Evolutionary conservation across 441 rosid species (phyloP), one percentile per base, ranked within the genome.

Genomic region (Populus hybrid): DNA sequence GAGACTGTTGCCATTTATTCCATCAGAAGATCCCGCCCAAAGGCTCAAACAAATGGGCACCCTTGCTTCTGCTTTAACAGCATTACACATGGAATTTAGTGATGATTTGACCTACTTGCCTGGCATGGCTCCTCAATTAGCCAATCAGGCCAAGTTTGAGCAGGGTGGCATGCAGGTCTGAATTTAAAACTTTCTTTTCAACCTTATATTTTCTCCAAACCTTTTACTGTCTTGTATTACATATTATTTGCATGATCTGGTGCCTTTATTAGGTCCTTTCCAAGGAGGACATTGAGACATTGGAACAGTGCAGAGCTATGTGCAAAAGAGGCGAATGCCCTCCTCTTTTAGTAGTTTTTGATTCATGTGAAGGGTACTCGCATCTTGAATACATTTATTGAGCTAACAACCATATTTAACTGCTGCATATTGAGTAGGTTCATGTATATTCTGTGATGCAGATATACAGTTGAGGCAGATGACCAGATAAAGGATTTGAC

Each of bases 391-490:
- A 76, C 50, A 18, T 79, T 79, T 72, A 10, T 53, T 19, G 21
- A 75, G 69, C 16, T 53, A 30, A 73, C 75, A 35, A 72, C 50
- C 81, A 35, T 46, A 34, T 69, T 76, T 28, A 36, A 16, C 61
- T 19, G n/a, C 63, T 64, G 26, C 73, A 68, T 63, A 57, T 76
- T 57, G 38, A 82, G 23, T 69, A 19, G 78, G 30, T 68, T 38
- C 19, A 67, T 69, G 76, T 75, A 75, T 76, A 70, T 79, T 66
- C 50, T 83, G 4, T 78, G 76, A 32, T 83, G 89, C 92, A 94
- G 98, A 76, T 92, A 74, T 86, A 94, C 98, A 0, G 97, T 92
- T 69, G 93, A 92, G 84, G 94, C 95, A 23, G 97, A 92, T 81
- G 87, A 87, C 78, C 92, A 80, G 71, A 92, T 94, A 42, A 94